phyloP scores from a whole-genome alignment of 257 asterid species.

The Handroanthus guayacan region DNA sequence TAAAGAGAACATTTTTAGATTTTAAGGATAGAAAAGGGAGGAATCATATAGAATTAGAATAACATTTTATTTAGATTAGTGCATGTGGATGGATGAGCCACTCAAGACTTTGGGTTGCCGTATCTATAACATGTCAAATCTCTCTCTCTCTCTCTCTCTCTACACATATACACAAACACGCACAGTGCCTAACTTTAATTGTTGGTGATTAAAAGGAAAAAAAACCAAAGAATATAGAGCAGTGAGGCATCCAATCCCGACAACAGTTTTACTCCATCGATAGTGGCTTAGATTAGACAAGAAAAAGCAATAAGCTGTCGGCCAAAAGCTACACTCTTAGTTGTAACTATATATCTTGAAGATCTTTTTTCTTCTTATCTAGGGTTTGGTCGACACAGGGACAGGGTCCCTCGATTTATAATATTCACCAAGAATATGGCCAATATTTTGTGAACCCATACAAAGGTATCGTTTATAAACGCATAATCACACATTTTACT shows the following conservation, averaged over 20 bases:
- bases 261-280: constrained; percentile 36
- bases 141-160: constrained; percentile 7
- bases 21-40: no score
- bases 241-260: constrained; percentile 38
- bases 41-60: no score
- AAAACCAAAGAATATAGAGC: constrained; percentile 26
- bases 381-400: background rate
- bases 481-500: no score
- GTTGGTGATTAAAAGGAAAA: background rate
- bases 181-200: background rate
- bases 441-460: no score
- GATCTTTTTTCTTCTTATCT: constrained; percentile 19
- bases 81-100: constrained; percentile 40
- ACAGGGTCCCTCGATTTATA: no score
- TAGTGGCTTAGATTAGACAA: constrained; percentile 41
- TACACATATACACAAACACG: background rate
- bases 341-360: constrained; percentile 28
- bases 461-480: no score
- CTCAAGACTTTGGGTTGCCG: constrained; percentile 22
- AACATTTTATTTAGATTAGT: background rate
- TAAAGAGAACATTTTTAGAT: no score
- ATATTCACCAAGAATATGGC: no score
- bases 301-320: constrained; percentile 48
- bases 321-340: constrained; percentile 42
- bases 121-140: no score